Evolutionary conservation across 169 alveolate genomes (phyloP), one percentile per base, ranked within the genome.

Genomic region (Plasmodium yoelii): DNA sequence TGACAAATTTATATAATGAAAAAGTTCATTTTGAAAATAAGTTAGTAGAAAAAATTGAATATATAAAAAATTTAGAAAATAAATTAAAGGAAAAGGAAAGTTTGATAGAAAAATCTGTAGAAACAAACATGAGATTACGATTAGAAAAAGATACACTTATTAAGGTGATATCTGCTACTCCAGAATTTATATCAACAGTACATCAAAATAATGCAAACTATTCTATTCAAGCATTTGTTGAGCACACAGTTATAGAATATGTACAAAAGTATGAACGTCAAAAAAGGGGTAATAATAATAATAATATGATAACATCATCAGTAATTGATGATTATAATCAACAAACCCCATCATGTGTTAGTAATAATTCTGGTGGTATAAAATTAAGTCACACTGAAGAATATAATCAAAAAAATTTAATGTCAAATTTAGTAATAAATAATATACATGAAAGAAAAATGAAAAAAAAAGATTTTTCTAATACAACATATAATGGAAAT

Each of bases 81-180:
- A 57, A 61, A 68, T 19, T 82, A 7, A 46, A 82, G 18, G 90
- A 82, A 61, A 51, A 53, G 12, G 73, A 82, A 24, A 26, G 1
- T 12, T 0, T 44, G 2, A 6, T 82, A 28, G 71, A 82, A 8
- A 61, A 26, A 44, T 26, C 18, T 7, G 56, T 67, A 4, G 84
- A 82, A 42, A 53, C 46, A 8, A 56, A 22, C 5, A 67, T 15
- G 34, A 65, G 42, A 8, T 1, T 82, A 1, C 12, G 69, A 0
- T 44, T 82, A 18, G 90, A 82, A 34, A 82, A 69, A 55, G 86
- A 82, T 12, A 82, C 90, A 0, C 39, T 82, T 8, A 39, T 82
- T 19, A 82, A 82, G 18, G 90, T 82, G 0, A 77, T 77, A 7
- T 61, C 75, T 0, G 19, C 88, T 24, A 19, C 63, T 19, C 49